A percentile compares a stretch with the other conserved stretches of the same genome.
These are phyloP conservation scores for Trametes coccinea DNA, from an alignment of 768 basidiomycete species.

Conservation along the genomic window DNA sequence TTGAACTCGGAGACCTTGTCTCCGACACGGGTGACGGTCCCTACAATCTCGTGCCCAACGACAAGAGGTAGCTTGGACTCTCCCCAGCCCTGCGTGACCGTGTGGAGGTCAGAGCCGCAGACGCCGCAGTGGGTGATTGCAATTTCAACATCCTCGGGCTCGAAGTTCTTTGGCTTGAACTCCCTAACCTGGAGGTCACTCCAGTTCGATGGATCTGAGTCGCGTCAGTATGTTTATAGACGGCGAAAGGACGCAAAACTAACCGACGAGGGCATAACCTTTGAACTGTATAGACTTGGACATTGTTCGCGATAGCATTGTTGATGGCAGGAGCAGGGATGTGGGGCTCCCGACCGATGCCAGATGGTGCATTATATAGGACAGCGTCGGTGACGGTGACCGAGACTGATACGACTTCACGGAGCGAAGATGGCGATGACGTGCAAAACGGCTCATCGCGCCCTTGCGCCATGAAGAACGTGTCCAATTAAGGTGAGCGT, in stretches of 20 bases:
- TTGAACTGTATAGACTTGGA: conserved; percentile 23
- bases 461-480: neutral
- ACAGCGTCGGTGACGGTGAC: no score
- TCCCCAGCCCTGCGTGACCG: conserved; percentile 43
- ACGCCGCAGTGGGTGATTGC: conserved; percentile 50
- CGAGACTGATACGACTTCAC: no score
- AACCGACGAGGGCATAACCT: conserved; percentile 30
- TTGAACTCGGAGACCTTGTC: conserved; percentile 49
- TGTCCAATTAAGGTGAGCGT: neutral
- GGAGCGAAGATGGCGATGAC: no score
- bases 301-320: no score
- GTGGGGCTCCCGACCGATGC: no score
- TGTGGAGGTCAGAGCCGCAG: conserved; percentile 55
- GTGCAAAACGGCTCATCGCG: neutral
- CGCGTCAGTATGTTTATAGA: no score
- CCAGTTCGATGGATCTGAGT: conserved; percentile 32
- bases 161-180: conserved; percentile 53
- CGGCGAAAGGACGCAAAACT: neutral
- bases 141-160: conserved; percentile 57
- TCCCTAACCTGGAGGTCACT: conserved; percentile 43
- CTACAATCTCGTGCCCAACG: conserved; percentile 54
- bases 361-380: no score
- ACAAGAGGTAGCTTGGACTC: conserved; percentile 30
- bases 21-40: conserved; percentile 53
- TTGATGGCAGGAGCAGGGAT: no score